Evolutionary conservation across 164 flowering plant genomes (phyloP).

Genomic region (Vitis vinifera): DNA sequence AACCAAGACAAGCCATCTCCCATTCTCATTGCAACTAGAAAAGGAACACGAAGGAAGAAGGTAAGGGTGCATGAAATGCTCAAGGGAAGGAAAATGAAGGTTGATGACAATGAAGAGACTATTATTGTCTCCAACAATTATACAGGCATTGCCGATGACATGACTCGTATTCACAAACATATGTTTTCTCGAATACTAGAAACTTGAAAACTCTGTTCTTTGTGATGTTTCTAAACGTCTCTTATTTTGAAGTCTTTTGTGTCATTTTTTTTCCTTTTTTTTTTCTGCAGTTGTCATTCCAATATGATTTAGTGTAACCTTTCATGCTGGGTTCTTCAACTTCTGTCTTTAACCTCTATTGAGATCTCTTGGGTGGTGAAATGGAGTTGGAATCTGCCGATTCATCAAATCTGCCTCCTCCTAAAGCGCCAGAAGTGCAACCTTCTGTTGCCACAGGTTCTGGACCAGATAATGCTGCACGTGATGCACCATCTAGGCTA

Average conservation of each 20-base stretch:
- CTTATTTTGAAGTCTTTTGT: neutral
- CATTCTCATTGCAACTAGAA: too few species aligned
- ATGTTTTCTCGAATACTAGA: neutral
- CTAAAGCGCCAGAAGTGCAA: constrained; percentile 30
- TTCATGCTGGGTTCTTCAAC: constrained; percentile 3
- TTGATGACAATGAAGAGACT: too few species aligned
- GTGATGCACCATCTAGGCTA: constrained; percentile 47
- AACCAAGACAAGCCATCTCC: too few species aligned
- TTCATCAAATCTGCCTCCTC: constrained; percentile 29
- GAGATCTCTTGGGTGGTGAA: constrained; percentile 12
- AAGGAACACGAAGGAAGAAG: too few species aligned
- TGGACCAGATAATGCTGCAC: constrained; percentile 36
- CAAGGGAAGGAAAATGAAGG: too few species aligned
- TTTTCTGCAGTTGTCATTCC: constrained; percentile 7
- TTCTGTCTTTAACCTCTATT: neutral
- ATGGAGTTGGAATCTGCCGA: constrained; percentile 54
- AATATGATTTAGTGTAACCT: neutral
- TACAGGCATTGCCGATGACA: too few species aligned
- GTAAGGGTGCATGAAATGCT: too few species aligned
- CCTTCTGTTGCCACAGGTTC: constrained; percentile 30
- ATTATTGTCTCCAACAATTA: too few species aligned
- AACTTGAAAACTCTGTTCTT: neutral
- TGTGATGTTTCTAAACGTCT: neutral
- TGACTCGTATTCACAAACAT: too few species aligned
- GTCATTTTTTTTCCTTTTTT: neutral